A percentile compares a stretch with the other conserved stretches of the same genome.
Conservation (phyloP, 768 basidiomycete species). For the Clitopilus passeckerianus region DNA sequence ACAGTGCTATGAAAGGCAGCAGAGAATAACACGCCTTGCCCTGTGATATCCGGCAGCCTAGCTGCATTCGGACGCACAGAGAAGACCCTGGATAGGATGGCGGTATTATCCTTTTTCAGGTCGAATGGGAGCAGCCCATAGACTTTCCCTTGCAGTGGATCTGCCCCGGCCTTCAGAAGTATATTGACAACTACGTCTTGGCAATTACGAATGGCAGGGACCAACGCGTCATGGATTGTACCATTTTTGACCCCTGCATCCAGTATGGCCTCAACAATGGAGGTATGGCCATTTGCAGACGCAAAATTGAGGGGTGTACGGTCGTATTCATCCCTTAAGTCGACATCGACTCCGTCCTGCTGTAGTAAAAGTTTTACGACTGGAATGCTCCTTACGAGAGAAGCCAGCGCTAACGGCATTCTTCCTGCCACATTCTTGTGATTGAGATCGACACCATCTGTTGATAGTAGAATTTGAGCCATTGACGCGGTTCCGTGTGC, state of each 20-base stretch:
- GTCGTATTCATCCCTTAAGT: not conserved
- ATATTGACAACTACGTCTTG: not conserved
- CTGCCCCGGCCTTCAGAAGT: not conserved
- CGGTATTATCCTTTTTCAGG: not conserved
- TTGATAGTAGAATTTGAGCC: not conserved
- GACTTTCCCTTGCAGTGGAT: not conserved
- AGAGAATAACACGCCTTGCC: not conserved
- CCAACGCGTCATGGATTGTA: not conserved
- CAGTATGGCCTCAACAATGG: not conserved
- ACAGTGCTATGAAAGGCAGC: not conserved
- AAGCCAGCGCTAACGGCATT: not conserved
- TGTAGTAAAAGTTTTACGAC: not conserved
- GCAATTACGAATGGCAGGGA: not conserved
- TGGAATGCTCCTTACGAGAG: not conserved
- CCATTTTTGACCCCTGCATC: not conserved
- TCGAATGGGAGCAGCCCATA: not conserved
- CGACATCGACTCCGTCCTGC: not conserved
- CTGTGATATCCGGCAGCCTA: not conserved
- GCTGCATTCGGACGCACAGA: not conserved
- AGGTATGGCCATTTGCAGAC: not conserved
- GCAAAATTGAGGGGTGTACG: not conserved
- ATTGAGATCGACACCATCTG: not conserved
- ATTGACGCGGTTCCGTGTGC: not conserved
- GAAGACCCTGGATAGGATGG: not conserved
- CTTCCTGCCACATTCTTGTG: not conserved